Conservation (phyloP, 371 early-diverging fungal genomes). For the Mycotypha africana region DNA sequence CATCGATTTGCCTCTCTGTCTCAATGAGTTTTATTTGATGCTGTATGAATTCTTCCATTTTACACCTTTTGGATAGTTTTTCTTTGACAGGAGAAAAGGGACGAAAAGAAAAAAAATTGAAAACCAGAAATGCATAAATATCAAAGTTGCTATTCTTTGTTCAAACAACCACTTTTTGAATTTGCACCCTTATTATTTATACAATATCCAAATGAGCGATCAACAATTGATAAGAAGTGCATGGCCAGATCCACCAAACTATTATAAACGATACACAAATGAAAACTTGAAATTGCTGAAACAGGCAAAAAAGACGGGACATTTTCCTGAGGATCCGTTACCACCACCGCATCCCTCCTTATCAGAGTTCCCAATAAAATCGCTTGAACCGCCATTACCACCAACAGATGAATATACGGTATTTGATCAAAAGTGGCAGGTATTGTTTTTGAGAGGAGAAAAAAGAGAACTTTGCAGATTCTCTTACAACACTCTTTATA, state of each 20-base stretch:
- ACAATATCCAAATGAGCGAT: slow-evolving; percentile 20
- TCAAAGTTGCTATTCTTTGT: no score
- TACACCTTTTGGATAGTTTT: no score
- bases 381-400: slow-evolving; percentile 55
- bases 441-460: no score
- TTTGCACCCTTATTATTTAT: no score
- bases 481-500: neutral
- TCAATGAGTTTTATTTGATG: slow-evolving; percentile 57
- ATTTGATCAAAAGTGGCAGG: slow-evolving; percentile 72
- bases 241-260: slow-evolving; percentile 67
- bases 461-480: no score
- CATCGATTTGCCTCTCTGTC: slow-evolving; percentile 57
- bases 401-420: slow-evolving; percentile 58
- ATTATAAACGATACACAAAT: slow-evolving; percentile 59
- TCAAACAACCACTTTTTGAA: no score
- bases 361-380: slow-evolving; percentile 40
- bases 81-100: no score
- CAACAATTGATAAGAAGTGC: slow-evolving; percentile 39
- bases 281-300: slow-evolving; percentile 48
- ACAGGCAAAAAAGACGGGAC: slow-evolving; percentile 18
- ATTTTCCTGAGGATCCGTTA: slow-evolving; percentile 21
- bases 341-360: slow-evolving; percentile 32
- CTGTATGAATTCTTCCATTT: slow-evolving; percentile 28
- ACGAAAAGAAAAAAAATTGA: no score
- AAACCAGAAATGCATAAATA: no score